These are phyloP conservation scores for Athelia psychrophila DNA, from an alignment of 1,284 basidiomycete species.

Conservation along the genomic window DNA sequence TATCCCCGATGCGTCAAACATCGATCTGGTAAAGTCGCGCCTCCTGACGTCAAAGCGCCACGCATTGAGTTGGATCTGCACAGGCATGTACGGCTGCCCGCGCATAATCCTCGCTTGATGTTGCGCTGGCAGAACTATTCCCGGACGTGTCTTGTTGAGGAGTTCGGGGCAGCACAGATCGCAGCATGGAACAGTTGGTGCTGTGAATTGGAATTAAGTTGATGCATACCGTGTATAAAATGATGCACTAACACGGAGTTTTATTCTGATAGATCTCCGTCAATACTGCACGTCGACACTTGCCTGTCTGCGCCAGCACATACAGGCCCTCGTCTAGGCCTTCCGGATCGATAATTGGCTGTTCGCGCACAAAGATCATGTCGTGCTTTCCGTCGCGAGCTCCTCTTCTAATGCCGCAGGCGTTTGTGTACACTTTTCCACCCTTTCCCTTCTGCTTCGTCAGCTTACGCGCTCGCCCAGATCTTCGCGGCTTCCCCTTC, in stretches of 20 bases:
- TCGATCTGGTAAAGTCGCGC: not conserved
- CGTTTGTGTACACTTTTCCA: not conserved
- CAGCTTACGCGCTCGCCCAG: no score
- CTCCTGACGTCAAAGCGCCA: not conserved
- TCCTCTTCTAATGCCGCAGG: slow-evolving; percentile 2
- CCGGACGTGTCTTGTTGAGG: slow-evolving; percentile 2
- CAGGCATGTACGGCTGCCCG: not conserved
- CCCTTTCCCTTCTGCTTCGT: not conserved
- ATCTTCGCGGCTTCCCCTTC: not conserved
- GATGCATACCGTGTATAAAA: no score
- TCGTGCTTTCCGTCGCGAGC: slow-evolving; percentile 1
- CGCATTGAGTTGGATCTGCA: not conserved
- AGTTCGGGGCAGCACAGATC: slow-evolving; percentile 7
- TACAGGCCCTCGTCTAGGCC: slow-evolving; percentile 4
- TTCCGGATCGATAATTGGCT: not conserved
- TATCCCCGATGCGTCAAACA: slow-evolving; percentile 1
- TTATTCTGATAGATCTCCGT: slow-evolving; percentile 3
- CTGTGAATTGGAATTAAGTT: slow-evolving; percentile 2
- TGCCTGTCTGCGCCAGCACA: slow-evolving; percentile 1
- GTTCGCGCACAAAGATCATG: not conserved
- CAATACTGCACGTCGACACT: slow-evolving; percentile 3
- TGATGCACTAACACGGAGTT: not conserved
- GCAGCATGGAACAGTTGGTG: slow-evolving; percentile 7
- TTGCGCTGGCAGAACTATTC: not conserved
- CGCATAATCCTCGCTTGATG: not conserved